Evolutionary conservation across 768 basidiomycete genomes (phyloP).

Genomic region (Pleurotus pulmonarius): DNA sequence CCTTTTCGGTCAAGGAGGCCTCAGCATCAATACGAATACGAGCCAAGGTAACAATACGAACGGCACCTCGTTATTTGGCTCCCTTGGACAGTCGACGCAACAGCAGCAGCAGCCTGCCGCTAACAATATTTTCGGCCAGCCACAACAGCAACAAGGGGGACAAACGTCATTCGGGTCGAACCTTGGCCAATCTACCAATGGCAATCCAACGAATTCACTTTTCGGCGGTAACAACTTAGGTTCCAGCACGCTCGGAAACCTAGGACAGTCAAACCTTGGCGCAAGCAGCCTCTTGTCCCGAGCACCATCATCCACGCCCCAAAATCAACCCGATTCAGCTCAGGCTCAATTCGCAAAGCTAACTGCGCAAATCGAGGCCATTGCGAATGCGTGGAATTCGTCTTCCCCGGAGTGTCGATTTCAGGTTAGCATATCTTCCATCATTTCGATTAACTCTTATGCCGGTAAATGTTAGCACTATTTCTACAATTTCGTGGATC

Average conservation of each 20-base stretch:
- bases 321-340: slow-evolving; percentile 51
- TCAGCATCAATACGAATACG: slow-evolving; percentile 23
- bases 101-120: slow-evolving; percentile 24
- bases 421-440: slow-evolving; percentile 44
- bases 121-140: slow-evolving; percentile 23
- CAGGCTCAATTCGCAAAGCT: slow-evolving; percentile 55
- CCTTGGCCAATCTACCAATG: slow-evolving; percentile 14
- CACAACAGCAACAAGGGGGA: slow-evolving; percentile 21
- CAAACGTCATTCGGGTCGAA: slow-evolving; percentile 25
- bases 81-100: slow-evolving; percentile 16
- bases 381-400: slow-evolving; percentile 72
- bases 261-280: slow-evolving; percentile 27
- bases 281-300: slow-evolving; percentile 34
- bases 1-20: slow-evolving; percentile 15
- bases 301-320: slow-evolving; percentile 28
- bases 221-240: slow-evolving; percentile 5
- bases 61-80: slow-evolving; percentile 21
- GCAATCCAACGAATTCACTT: slow-evolving; percentile 12
- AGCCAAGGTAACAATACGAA: slow-evolving; percentile 16
- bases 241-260: slow-evolving; percentile 13
- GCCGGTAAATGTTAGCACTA: slow-evolving; percentile 45
- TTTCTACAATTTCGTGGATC: slow-evolving; percentile 84
- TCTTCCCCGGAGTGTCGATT: slow-evolving; percentile 69
- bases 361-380: slow-evolving; percentile 55
- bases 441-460: not conserved